Percentiles rank a stretch among this genome's conserved stretches.
These are phyloP conservation scores for Rubus idaeus DNA, from an alignment of 306 rosid species.

Conservation along the genomic window DNA sequence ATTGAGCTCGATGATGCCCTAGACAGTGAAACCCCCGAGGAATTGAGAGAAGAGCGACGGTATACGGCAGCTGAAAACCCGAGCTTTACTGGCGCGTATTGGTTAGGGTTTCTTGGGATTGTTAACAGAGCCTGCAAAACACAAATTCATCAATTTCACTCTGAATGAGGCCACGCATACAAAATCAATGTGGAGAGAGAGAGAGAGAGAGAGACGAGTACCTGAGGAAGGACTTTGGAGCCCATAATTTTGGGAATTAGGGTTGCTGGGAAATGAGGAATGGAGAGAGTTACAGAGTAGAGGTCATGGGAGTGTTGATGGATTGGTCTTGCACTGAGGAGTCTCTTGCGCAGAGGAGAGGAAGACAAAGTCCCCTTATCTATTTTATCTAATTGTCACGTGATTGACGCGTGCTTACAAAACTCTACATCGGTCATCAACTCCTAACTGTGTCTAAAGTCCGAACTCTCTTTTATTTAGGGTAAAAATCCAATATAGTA, in stretches of 20 bases:
- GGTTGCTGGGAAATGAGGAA: slow-evolving; percentile 12
- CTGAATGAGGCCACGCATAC: background rate
- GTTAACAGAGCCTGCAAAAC: slow-evolving; percentile 46
- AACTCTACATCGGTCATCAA: too few relatives aligned
- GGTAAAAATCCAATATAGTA: too few relatives aligned
- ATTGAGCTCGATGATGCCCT: slow-evolving; percentile 43
- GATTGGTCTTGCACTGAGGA: background rate
- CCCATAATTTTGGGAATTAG: slow-evolving; percentile 43
- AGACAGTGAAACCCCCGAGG: slow-evolving; percentile 33
- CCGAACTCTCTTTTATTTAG: too few relatives aligned
- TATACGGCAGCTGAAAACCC: slow-evolving; percentile 35
- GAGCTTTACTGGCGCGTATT: slow-evolving; percentile 35
- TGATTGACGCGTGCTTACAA: background rate
- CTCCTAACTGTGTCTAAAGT: too few relatives aligned
- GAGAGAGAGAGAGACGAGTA: slow-evolving; percentile 24
- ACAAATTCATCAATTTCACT: background rate
- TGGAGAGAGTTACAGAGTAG: slow-evolving; percentile 19
- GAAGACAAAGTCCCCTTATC: slow-evolving; percentile 30
- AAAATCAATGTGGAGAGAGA: background rate
- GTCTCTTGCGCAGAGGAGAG: too few relatives aligned
- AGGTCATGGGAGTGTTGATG: slow-evolving; percentile 25
- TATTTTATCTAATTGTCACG: slow-evolving; percentile 17
- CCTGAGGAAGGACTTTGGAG: slow-evolving; percentile 78
- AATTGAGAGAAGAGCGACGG: slow-evolving; percentile 35
- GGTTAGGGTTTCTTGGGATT: slow-evolving; percentile 46